phyloP scores from a whole-genome alignment of 257 asterid genomes.

The Nicotiana knightiana region DNA sequence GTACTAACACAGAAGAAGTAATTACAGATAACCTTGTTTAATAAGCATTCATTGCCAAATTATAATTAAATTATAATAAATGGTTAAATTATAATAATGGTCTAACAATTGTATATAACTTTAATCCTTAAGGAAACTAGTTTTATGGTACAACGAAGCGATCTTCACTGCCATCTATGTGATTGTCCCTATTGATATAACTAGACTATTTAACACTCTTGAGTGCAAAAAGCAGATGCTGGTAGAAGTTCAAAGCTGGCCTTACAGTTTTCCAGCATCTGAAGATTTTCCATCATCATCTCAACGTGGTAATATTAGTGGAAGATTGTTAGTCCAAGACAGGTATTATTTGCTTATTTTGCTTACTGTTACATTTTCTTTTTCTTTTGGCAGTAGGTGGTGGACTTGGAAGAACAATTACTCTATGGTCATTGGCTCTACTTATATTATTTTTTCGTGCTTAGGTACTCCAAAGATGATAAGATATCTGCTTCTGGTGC shows the following conservation, averaged over 20 bases:
- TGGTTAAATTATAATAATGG: too few relatives aligned
- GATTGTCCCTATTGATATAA: not conserved
- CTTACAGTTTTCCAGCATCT: slow-evolving; percentile 52
- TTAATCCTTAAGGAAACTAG: too few relatives aligned
- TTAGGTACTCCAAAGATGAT: slow-evolving; percentile 33
- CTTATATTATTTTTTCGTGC: not conserved
- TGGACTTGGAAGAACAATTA: too few relatives aligned
- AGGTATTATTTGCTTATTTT: slow-evolving; percentile 24
- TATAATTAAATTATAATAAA: too few relatives aligned
- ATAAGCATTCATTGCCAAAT: too few relatives aligned
- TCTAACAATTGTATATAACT: too few relatives aligned
- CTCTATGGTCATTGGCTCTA: not conserved
- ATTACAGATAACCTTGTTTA: too few relatives aligned
- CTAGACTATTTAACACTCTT: not conserved
- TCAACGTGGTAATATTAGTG: slow-evolving; percentile 53
- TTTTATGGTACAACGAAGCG: not conserved
- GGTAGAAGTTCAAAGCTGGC: slow-evolving; percentile 59
- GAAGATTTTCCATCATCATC: slow-evolving; percentile 45
- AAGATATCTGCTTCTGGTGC: slow-evolving; percentile 39
- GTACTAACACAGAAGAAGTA: too few relatives aligned
- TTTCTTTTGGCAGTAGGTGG: too few relatives aligned
- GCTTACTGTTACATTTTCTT: not conserved
- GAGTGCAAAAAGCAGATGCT: slow-evolving; percentile 29
- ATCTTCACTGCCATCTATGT: not conserved
- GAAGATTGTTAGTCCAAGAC: slow-evolving; percentile 48